Conservation (phyloP, 106 monocot genomes). For the Xerophyta viscosa region DNA sequence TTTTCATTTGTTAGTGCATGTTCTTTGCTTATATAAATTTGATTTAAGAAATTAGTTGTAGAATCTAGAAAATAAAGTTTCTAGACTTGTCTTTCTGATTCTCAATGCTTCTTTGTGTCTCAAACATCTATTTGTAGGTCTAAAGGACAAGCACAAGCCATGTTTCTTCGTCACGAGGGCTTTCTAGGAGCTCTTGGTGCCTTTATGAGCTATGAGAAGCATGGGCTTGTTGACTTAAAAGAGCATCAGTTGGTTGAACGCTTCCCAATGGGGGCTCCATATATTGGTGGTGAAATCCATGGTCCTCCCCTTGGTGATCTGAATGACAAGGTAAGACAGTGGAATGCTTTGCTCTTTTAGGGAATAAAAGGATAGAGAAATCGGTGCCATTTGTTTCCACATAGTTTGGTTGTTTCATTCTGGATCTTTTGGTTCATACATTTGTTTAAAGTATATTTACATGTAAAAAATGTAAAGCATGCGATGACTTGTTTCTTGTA, state of each 20-base stretch:
- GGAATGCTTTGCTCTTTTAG: neutral
- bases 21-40: neutral
- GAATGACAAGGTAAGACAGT: conserved; percentile 76
- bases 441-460: too few species aligned
- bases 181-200: conserved; percentile 93
- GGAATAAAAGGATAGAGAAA: too few species aligned
- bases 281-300: conserved; percentile 71
- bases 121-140: conserved; percentile 50
- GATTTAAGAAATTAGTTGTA: too few species aligned
- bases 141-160: conserved; percentile 91
- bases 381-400: too few species aligned
- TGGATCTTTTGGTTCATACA: too few species aligned
- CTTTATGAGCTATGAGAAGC: conserved; percentile 98
- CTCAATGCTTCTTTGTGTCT: neutral
- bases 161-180: conserved; percentile 98
- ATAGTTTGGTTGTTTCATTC: too few species aligned
- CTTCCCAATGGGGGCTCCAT: conserved; percentile 95
- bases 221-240: conserved; percentile 91
- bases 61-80: too few species aligned
- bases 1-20: neutral
- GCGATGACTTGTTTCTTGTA: too few species aligned
- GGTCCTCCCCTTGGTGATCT: conserved; percentile 83
- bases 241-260: conserved; percentile 90
- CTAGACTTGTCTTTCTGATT: neutral
- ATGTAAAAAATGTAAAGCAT: too few species aligned